phyloP scores from a whole-genome alignment of 441 rosid genomes.

The Raphanus hybrid region DNA sequence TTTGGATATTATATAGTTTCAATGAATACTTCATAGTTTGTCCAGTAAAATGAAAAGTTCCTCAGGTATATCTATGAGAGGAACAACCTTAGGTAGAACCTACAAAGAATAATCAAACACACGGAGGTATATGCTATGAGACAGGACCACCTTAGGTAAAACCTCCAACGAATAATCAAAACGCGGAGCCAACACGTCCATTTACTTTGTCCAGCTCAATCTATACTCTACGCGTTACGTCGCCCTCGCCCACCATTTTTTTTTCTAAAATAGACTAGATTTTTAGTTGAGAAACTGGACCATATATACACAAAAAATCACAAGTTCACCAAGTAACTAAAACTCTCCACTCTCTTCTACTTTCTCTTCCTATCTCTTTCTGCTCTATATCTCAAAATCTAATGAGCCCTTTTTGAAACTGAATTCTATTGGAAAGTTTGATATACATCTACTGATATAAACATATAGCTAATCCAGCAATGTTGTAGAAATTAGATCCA shows the following conservation, averaged over 20 bases:
- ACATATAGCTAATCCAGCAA: too few relatives aligned
- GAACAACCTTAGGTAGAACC: too few relatives aligned
- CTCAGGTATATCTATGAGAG: constrained; percentile 4
- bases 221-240: background rate
- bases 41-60: background rate
- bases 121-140: background rate
- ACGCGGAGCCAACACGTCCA: constrained; percentile 22
- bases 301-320: too few relatives aligned
- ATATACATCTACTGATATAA: background rate
- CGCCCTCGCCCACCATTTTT: background rate
- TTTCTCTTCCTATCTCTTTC: too few relatives aligned
- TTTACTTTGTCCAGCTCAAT: background rate
- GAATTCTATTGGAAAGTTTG: constrained; percentile 10
- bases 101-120: too few relatives aligned
- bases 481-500: too few relatives aligned
- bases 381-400: too few relatives aligned
- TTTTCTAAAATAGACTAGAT: background rate
- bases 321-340: too few relatives aligned
- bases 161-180: background rate
- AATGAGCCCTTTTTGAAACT: too few relatives aligned
- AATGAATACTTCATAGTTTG: too few relatives aligned
- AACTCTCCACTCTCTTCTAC: too few relatives aligned
- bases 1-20: background rate
- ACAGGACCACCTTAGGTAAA: background rate
- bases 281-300: too few relatives aligned